A percentile compares a stretch with the other conserved stretches of the same genome.
Evolutionary conservation across 2,329 filamentous ascomycete genomes (phyloP).

Genomic region (Pyrenophora tritici-repentis): DNA sequence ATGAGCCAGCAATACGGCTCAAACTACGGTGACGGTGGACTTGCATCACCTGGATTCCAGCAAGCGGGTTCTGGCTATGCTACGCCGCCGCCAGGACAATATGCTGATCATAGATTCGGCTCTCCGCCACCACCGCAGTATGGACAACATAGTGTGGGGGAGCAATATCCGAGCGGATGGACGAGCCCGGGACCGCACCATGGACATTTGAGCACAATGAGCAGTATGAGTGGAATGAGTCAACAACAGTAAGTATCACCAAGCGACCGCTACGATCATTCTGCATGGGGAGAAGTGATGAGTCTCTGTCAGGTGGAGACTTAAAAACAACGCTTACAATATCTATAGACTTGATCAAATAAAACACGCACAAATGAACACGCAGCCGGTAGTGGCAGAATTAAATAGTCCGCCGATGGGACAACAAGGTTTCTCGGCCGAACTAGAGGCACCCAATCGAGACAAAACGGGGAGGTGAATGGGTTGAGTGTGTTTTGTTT

Average conservation of each 20-base stretch:
- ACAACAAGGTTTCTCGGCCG: constrained; percentile 29
- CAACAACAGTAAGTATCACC: constrained; percentile 31
- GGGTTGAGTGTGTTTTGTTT: neutral
- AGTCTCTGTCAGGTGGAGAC: neutral
- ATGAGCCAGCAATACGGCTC: constrained; percentile 9
- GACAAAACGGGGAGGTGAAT: constrained; percentile 9
- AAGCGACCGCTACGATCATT: neutral
- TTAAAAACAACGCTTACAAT: neutral
- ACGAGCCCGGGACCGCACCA: constrained; percentile 23
- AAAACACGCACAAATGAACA: constrained; percentile 21
- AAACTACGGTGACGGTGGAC: constrained; percentile 11
- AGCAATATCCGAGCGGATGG: constrained; percentile 32
- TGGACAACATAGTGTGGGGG: constrained; percentile 31
- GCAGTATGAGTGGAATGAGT: constrained; percentile 25
- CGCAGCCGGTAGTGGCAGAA: constrained; percentile 20
- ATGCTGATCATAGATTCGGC: constrained; percentile 19
- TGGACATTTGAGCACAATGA: constrained; percentile 24
- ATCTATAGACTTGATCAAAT: constrained; percentile 26
- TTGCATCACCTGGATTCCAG: constrained; percentile 9
- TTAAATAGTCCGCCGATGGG: constrained; percentile 29
- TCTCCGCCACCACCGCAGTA: constrained; percentile 29
- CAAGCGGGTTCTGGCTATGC: too few species aligned
- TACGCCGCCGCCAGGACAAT: constrained; percentile 12
- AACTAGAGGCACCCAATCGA: constrained; percentile 30
- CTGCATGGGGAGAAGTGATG: too few species aligned